phyloP scores from a whole-genome alignment of 2,329 filamentous ascomycete species.

The Bipolaris bicolor region DNA sequence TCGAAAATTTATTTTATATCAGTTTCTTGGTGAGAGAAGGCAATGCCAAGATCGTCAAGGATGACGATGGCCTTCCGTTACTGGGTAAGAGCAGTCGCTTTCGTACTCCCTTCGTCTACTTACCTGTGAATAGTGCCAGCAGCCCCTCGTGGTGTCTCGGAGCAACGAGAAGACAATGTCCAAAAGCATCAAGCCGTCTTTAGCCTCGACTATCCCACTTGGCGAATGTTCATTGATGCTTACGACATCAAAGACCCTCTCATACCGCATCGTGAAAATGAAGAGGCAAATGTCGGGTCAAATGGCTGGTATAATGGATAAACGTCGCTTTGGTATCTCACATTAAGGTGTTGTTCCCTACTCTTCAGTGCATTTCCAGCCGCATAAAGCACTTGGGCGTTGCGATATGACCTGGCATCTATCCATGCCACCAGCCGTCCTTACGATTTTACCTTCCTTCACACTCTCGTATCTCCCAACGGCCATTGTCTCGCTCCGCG shows the following conservation, averaged over 20 bases:
- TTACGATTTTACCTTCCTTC: background rate
- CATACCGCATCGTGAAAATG: conserved; percentile 74
- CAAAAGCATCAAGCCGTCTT: conserved; percentile 80
- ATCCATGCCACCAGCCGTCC: background rate
- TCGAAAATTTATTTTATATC: conserved; percentile 97
- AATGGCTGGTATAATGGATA: conserved; percentile 36
- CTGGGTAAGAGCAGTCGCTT: conserved; percentile 66
- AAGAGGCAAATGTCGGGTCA: conserved; percentile 32
- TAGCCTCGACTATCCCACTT: conserved; percentile 82
- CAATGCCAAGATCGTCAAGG: conserved; percentile 73
- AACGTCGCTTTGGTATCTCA: background rate
- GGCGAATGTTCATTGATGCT: conserved; percentile 76
- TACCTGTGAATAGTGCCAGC: conserved; percentile 48
- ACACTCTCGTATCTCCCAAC: background rate
- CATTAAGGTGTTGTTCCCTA: no score
- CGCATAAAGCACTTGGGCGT: background rate
- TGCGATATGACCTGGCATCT: background rate
- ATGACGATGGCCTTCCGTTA: conserved; percentile 76
- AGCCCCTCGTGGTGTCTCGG: conserved; percentile 57
- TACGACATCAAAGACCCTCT: conserved; percentile 80
- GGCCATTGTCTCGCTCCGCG: background rate
- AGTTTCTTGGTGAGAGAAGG: conserved; percentile 93
- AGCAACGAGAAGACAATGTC: conserved; percentile 61
- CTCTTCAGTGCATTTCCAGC: background rate
- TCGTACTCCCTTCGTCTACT: conserved; percentile 1